Percentiles rank a stretch among this genome's conserved stretches.
phyloP scores from a whole-genome alignment of 495 filamentous ascomycete genomes.

The Trichoderma gamsii region DNA sequence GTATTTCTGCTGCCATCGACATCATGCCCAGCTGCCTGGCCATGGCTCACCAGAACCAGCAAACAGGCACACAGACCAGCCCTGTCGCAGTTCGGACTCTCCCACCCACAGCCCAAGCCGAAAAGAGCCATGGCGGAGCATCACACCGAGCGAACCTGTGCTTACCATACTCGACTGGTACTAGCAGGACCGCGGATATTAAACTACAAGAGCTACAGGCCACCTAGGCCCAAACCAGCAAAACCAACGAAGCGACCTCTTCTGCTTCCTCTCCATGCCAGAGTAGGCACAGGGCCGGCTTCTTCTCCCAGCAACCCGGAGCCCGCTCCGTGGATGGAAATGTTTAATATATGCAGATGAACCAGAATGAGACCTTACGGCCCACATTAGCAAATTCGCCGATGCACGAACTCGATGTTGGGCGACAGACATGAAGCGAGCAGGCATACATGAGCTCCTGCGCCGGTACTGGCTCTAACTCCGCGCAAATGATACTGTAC shows the following conservation, averaged over 20 bases:
- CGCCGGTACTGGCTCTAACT: neutral
- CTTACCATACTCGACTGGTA: neutral
- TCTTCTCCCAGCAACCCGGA: neutral
- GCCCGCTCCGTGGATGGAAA: neutral
- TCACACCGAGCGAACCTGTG: too few relatives aligned
- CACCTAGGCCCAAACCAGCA: neutral
- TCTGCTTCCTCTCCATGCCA: neutral
- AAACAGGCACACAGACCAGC: too few relatives aligned
- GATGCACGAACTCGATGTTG: neutral
- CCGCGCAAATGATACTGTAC: too few relatives aligned
- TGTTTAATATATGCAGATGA: neutral
- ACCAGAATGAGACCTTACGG: neutral
- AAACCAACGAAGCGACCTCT: neutral
- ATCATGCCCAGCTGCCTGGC: too few relatives aligned
- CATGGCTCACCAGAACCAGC: too few relatives aligned
- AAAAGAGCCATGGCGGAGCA: too few relatives aligned
- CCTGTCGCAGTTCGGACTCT: too few relatives aligned
- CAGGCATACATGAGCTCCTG: neutral
- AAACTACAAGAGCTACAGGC: neutral
- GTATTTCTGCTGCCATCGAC: too few relatives aligned
- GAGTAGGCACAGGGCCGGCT: neutral
- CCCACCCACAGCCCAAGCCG: too few relatives aligned
- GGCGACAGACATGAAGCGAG: neutral
- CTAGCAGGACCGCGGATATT: slow-evolving; percentile 12
- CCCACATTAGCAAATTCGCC: slow-evolving; percentile 4